Percentiles rank a stretch among this genome's conserved stretches.
Conservation (phyloP, 2,329 filamentous ascomycete species). For the Ascochyta koolunga region DNA sequence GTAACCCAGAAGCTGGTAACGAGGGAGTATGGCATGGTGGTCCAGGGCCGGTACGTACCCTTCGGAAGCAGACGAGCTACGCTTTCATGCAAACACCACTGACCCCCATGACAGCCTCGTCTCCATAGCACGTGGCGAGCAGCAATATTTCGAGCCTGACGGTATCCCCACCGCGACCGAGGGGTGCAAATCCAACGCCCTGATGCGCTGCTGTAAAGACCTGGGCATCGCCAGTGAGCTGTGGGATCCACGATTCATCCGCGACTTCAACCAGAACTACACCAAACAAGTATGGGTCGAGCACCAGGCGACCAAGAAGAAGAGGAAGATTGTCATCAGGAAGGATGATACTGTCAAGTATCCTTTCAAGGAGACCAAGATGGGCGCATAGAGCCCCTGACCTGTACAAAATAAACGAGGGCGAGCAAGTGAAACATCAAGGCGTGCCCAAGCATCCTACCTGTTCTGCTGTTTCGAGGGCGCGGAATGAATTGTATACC, state of each 20-base stretch:
- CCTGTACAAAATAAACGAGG: not conserved
- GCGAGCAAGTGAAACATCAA: not conserved
- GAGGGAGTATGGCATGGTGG: conserved; percentile 90
- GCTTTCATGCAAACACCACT: not conserved
- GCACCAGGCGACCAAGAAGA: conserved; percentile 84
- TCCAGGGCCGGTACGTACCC: conserved; percentile 84
- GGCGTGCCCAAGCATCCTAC: not conserved
- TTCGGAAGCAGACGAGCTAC: not conserved
- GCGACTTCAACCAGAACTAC: conserved; percentile 76
- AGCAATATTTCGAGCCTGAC: conserved; percentile 89
- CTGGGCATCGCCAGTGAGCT: conserved; percentile 92
- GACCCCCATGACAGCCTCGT: conserved; percentile 69
- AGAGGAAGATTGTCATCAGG: conserved; percentile 82
- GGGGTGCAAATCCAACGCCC: conserved; percentile 95
- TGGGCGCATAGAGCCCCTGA: conserved; percentile 6
- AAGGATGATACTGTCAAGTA: conserved; percentile 79
- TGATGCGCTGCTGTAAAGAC: conserved; percentile 99
- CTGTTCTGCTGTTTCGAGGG: not conserved
- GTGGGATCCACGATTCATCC: conserved; percentile 93
- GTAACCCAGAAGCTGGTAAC: conserved; percentile 83
- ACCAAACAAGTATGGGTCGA: conserved; percentile 88
- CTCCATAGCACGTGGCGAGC: conserved; percentile 90
- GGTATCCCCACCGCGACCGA: conserved; percentile 93
- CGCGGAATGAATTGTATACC: not conserved
- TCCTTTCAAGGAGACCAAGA: conserved; percentile 62